Conservation (phyloP, 129 eudicot species). For the Centella asiatica region DNA sequence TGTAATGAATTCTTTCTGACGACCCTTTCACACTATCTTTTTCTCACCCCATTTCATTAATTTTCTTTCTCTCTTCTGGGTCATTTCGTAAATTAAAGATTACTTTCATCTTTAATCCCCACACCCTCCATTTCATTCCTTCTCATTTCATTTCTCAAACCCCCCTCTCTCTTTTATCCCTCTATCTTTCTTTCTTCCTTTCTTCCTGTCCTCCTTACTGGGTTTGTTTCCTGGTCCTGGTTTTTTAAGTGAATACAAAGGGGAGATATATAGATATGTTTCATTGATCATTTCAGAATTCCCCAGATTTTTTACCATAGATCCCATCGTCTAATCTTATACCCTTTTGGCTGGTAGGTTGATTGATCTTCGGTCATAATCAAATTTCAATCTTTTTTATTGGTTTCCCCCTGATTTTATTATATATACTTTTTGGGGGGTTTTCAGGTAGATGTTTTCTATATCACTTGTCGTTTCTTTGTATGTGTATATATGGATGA, state of each 20-base stretch:
- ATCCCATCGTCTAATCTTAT: slow-evolving; percentile 32
- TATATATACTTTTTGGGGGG: slow-evolving; percentile 5
- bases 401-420: neutral
- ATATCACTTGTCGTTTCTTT: neutral
- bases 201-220: neutral
- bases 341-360: slow-evolving; percentile 21
- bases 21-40: slow-evolving; percentile 11
- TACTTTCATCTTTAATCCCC: slow-evolving; percentile 22
- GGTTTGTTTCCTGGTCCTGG: neutral
- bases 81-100: slow-evolving; percentile 22
- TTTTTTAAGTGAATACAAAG: neutral
- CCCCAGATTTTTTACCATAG: slow-evolving; percentile 30
- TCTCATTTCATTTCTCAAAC: slow-evolving; percentile 20
- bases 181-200: slow-evolving; percentile 6
- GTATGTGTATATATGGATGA: slow-evolving; percentile 1
- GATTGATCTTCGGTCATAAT: slow-evolving; percentile 10
- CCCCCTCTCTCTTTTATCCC: neutral
- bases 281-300: neutral
- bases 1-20: neutral
- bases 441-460: neutral
- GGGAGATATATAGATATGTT: neutral
- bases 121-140: slow-evolving; percentile 21
- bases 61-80: slow-evolving; percentile 7
- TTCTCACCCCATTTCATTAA: slow-evolving; percentile 2
- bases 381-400: slow-evolving; percentile 8